Percentiles rank a stretch among this genome's conserved stretches.
Evolutionary conservation across 805 yeast species (phyloP).

Genomic region (Myxozyma neglecta): DNA sequence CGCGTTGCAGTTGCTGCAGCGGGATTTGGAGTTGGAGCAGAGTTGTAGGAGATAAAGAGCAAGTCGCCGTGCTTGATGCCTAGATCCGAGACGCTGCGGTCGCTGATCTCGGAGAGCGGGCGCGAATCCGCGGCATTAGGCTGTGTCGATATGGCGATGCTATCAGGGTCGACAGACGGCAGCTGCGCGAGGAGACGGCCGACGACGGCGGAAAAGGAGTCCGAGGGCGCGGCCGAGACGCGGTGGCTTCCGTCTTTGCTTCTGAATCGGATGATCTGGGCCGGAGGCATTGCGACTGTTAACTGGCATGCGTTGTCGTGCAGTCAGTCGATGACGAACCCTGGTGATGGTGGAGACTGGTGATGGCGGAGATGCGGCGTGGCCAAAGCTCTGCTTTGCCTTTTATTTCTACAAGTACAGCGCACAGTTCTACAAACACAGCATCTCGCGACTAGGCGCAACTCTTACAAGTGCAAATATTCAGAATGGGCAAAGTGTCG

Average conservation of each 20-base stretch:
- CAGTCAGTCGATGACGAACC: no score
- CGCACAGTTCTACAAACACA: no score
- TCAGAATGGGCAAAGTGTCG: slow-evolving; percentile 23
- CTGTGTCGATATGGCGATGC: slow-evolving; percentile 46
- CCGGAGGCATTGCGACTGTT: background rate
- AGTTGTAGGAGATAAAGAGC: background rate
- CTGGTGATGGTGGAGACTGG: no score
- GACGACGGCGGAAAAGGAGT: slow-evolving; percentile 49
- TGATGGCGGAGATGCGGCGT: no score
- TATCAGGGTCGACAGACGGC: slow-evolving; percentile 36
- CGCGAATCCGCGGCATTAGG: slow-evolving; percentile 45
- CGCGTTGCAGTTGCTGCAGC: slow-evolving; percentile 19
- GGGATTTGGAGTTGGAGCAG: slow-evolving; percentile 3
- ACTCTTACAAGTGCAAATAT: no score
- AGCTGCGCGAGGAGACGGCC: slow-evolving; percentile 41
- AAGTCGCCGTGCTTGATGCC: slow-evolving; percentile 39
- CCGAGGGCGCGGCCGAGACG: slow-evolving; percentile 50
- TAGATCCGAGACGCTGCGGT: slow-evolving; percentile 40
- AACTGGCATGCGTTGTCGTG: no score
- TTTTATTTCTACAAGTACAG: no score
- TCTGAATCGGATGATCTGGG: slow-evolving; percentile 74
- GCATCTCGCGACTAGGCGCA: no score
- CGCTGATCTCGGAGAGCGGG: slow-evolving; percentile 43
- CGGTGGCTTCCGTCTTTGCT: slow-evolving; percentile 83
- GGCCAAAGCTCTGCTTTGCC: no score